Evolutionary conservation across 2,329 filamentous ascomycete species (phyloP).

Genomic region (Ceratocystis ficicola): DNA sequence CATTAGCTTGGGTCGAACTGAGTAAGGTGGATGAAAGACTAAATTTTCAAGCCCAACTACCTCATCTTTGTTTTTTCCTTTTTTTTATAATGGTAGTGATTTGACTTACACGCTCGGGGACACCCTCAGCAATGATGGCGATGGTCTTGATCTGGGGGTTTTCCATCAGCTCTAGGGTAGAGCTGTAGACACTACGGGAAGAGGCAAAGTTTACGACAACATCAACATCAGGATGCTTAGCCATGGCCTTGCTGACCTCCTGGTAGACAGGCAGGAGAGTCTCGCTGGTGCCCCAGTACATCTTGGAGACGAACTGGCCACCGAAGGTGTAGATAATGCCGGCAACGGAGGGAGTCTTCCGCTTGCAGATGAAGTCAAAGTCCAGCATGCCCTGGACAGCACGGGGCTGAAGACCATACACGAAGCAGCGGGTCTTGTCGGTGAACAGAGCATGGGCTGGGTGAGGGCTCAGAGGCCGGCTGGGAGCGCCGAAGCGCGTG

Average conservation of each 20-base stretch:
- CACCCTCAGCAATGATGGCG: conserved; percentile 98
- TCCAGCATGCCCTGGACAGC: conserved; percentile 90
- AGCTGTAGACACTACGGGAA: conserved; percentile 95
- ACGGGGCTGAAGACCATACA: conserved; percentile 96
- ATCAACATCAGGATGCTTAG: conserved; percentile 95
- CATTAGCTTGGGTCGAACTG: neutral
- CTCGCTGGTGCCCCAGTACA: conserved; percentile 99
- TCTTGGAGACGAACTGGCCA: conserved; percentile 99
- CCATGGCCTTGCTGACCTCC: conserved; percentile 78
- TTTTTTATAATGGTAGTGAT: neutral
- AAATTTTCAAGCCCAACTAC: neutral
- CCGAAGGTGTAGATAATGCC: conserved; percentile 99
- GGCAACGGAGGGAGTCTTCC: conserved; percentile 85
- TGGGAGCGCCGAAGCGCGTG: conserved; percentile 85
- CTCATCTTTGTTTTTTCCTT: neutral
- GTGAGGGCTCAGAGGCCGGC: conserved; percentile 79
- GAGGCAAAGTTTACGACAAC: conserved; percentile 99
- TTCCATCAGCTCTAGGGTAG: conserved; percentile 97
- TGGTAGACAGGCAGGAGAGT: conserved; percentile 98
- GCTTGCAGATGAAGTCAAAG: conserved; percentile 99
- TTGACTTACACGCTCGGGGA: conserved; percentile 77
- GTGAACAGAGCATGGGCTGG: conserved; percentile 89
- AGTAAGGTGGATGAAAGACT: neutral
- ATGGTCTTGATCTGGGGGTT: conserved; percentile 95
- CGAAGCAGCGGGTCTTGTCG: conserved; percentile 99